Evolutionary conservation across 2,329 filamentous ascomycete genomes (phyloP).

Genomic region (Claviceps africana): DNA sequence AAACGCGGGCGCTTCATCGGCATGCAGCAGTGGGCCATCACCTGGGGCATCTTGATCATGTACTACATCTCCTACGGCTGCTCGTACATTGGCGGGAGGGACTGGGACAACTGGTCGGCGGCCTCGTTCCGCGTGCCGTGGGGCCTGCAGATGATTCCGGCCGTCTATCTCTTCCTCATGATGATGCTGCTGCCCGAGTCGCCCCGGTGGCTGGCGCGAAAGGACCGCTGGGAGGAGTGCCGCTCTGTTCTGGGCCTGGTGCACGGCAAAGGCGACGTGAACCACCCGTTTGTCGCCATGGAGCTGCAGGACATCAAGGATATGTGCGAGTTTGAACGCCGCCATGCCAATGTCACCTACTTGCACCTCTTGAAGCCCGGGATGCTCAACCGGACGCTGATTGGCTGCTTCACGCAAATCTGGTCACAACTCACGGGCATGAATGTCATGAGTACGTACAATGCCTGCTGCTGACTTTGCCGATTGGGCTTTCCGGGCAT

Average conservation of each 20-base stretch:
- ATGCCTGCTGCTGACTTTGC: not conserved
- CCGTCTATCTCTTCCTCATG: constrained; percentile 42
- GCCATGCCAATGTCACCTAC: constrained; percentile 55
- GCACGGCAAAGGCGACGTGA: constrained; percentile 50
- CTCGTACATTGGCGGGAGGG: constrained; percentile 36
- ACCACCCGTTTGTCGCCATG: constrained; percentile 49
- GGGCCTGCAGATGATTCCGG: constrained; percentile 51
- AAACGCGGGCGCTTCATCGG: constrained; percentile 52
- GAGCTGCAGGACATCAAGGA: constrained; percentile 63
- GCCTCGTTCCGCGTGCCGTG: constrained; percentile 51
- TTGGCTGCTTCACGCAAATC: constrained; percentile 37
- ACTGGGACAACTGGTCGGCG: constrained; percentile 23
- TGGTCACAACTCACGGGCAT: constrained; percentile 44
- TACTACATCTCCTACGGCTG: constrained; percentile 55
- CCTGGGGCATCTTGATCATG: constrained; percentile 52
- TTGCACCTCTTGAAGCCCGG: constrained; percentile 59
- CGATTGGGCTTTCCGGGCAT: too few relatives aligned
- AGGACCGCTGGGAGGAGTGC: constrained; percentile 46
- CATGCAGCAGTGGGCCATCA: constrained; percentile 62
- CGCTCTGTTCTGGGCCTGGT: constrained; percentile 41
- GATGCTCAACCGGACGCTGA: constrained; percentile 40
- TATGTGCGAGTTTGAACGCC: constrained; percentile 58
- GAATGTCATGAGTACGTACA: constrained; percentile 40
- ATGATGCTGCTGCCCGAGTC: constrained; percentile 48
- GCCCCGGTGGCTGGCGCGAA: constrained; percentile 49